phyloP scores from a whole-genome alignment of 129 eudicot species.

The Sambucus nigra region DNA sequence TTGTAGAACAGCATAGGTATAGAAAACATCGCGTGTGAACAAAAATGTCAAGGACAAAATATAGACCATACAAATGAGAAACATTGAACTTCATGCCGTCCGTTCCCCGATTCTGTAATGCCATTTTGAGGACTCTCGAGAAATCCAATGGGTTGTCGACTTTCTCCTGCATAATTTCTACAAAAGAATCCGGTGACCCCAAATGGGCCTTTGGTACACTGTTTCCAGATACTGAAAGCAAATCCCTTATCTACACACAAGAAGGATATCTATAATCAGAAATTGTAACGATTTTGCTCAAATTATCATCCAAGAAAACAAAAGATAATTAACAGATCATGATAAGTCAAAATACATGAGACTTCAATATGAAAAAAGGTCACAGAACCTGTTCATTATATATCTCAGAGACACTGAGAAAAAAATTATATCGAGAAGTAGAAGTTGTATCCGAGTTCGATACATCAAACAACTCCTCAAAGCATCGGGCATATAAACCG shows the following conservation, averaged over 20 bases:
- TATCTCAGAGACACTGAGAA: conserved; percentile 67
- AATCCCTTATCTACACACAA: conserved; percentile 60
- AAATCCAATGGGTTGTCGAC: conserved; percentile 84
- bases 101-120: conserved; percentile 57
- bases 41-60: conserved; percentile 9
- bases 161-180: conserved; percentile 67
- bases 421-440: conserved; percentile 74
- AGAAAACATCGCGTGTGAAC: background rate
- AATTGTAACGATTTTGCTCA: background rate
- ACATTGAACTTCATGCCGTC: conserved; percentile 52
- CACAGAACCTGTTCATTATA: conserved; percentile 79
- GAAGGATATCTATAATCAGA: conserved; percentile 13
- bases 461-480: conserved; percentile 97
- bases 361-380: conserved; percentile 2
- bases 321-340: background rate
- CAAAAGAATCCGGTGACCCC: conserved; percentile 55
- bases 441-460: conserved; percentile 90
- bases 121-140: conserved; percentile 58
- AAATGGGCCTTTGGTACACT: conserved; percentile 40
- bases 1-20: background rate
- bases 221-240: conserved; percentile 53
- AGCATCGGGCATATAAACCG: conserved; percentile 87
- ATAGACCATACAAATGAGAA: conserved; percentile 76
- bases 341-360: no score
- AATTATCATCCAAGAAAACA: background rate